A percentile compares a stretch with the other conserved stretches of the same genome.
Evolutionary conservation across 2,329 filamentous ascomycete genomes (phyloP).

Genomic region (Cladophialophora carrionii): DNA sequence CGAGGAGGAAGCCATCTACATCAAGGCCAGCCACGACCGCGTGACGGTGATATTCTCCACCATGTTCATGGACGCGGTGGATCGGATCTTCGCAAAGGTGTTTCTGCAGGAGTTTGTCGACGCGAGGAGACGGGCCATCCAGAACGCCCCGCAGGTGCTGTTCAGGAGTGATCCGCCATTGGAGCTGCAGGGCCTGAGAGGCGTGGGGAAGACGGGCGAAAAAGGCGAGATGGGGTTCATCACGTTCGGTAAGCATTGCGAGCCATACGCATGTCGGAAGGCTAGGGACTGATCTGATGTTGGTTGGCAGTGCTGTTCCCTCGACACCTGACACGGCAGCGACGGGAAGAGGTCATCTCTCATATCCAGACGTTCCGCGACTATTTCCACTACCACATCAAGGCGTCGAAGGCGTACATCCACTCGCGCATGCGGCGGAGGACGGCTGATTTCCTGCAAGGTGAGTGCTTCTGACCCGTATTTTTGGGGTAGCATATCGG

Average conservation of each 20-base stretch:
- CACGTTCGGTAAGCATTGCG: slow-evolving; percentile 77
- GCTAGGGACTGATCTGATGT: not conserved
- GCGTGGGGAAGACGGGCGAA: slow-evolving; percentile 73
- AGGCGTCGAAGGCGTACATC: slow-evolving; percentile 98
- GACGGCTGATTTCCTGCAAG: slow-evolving; percentile 97
- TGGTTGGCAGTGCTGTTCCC: slow-evolving; percentile 75
- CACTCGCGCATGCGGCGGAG: slow-evolving; percentile 97
- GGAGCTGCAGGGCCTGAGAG: slow-evolving; percentile 83
- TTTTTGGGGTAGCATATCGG: not conserved
- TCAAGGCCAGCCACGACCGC: slow-evolving; percentile 95
- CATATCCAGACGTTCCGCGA: slow-evolving; percentile 99
- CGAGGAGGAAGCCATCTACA: slow-evolving; percentile 97
- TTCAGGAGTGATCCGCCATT: slow-evolving; percentile 94
- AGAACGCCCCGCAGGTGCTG: slow-evolving; percentile 96
- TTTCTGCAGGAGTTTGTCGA: slow-evolving; percentile 99
- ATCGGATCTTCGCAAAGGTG: slow-evolving; percentile 95
- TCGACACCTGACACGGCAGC: slow-evolving; percentile 85
- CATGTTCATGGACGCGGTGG: slow-evolving; percentile 95
- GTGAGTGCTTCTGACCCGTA: slow-evolving; percentile 53
- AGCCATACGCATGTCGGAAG: not conserved
- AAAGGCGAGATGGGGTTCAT: slow-evolving; percentile 89
- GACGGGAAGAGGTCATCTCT: slow-evolving; percentile 92
- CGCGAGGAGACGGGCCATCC: slow-evolving; percentile 88
- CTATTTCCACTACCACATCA: slow-evolving; percentile 99
- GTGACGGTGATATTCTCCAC: slow-evolving; percentile 99